Conservation (phyloP, 176 grass and related monocot genomes). For the Melocanna baccifera region DNA sequence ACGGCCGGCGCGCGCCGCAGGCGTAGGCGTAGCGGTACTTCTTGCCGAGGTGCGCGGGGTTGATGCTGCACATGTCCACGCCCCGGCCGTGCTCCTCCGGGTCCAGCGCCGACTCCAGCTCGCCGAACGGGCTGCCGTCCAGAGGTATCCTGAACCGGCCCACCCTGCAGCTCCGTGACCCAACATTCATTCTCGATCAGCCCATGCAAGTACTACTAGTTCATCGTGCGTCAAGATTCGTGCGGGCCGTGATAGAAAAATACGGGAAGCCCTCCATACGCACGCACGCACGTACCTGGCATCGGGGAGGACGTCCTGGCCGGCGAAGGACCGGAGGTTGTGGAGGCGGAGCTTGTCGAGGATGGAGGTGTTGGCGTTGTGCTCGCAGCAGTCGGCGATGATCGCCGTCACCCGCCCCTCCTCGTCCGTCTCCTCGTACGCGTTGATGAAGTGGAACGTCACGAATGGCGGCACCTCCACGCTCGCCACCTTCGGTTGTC, state of each 20-base stretch:
- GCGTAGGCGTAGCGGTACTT: constrained; percentile 86
- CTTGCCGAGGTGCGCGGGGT: constrained; percentile 74
- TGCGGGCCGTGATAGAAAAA: not conserved
- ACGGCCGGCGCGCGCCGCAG: constrained; percentile 80
- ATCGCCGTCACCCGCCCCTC: constrained; percentile 78
- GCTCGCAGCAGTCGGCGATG: constrained; percentile 94
- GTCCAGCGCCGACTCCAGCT: constrained; percentile 69
- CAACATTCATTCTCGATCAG: not conserved
- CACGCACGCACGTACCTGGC: constrained; percentile 48
- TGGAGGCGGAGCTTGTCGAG: constrained; percentile 85
- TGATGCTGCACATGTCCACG: constrained; percentile 99
- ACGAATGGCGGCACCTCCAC: constrained; percentile 93
- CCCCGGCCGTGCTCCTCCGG: constrained; percentile 80
- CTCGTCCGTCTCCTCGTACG: constrained; percentile 80
- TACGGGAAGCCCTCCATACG: not conserved
- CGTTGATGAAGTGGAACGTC: constrained; percentile 99
- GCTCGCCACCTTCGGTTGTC: constrained; percentile 57
- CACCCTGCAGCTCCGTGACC: constrained; percentile 35
- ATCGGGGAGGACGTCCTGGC: constrained; percentile 79
- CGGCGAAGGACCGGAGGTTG: constrained; percentile 55
- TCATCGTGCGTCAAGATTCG: not conserved
- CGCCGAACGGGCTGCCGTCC: constrained; percentile 73
- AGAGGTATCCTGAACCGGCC: constrained; percentile 90
- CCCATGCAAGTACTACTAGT: not conserved
- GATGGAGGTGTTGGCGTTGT: constrained; percentile 79